Base-by-base conservation (phyloP, 345 rosid species). In the Clarkia xantiana region DNA sequence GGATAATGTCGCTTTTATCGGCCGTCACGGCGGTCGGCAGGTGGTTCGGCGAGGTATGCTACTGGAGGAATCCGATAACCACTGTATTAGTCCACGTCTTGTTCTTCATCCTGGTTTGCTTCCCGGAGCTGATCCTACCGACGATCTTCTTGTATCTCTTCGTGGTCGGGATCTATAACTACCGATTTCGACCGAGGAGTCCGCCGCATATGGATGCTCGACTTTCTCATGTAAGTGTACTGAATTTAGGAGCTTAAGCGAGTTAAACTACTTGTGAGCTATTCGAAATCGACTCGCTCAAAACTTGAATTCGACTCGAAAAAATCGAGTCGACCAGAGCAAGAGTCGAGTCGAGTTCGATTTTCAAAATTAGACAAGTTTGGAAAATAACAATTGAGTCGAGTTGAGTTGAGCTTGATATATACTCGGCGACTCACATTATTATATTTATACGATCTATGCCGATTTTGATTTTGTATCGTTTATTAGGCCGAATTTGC, bases 141-240 rank as follows among this genome's bases (percentile, higher is more conserved):
- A 87, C 98, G 14, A 59, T 80, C 52, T 91, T 91, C 69, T 83
- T 91, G 25, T 86, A 87, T 72, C 83, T 91, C 15, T 91, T 84
- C 41, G 75, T 84, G 39, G 77, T 87, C 49, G 98, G 98, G 45
- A 68, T 91, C n/a, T 84, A 95, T 94, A 81, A 91, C 55, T 91
- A 86, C 63, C 72, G 98, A 53, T 75, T 70, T 72, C 74, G 94
- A 67, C 81, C 90, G 6, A 84, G 84, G 60, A 74, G 80, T 52
- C 96, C 95, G 0, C 95, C 99, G 15, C 80, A 80, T 74, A 91
- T 91, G 96, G 95, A 91, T 59, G 71, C 82, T 11, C 73, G 79
- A 16, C 78, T 91, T 15, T 91, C 99, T 1, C 81, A 29, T 29
- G 36, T 29, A 29, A 29, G 36, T 29, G 1, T 29, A 29, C 36